Evolutionary conservation across 371 early-diverging fungal genomes (phyloP).

Genomic region (Saksenaea oblongispora): DNA sequence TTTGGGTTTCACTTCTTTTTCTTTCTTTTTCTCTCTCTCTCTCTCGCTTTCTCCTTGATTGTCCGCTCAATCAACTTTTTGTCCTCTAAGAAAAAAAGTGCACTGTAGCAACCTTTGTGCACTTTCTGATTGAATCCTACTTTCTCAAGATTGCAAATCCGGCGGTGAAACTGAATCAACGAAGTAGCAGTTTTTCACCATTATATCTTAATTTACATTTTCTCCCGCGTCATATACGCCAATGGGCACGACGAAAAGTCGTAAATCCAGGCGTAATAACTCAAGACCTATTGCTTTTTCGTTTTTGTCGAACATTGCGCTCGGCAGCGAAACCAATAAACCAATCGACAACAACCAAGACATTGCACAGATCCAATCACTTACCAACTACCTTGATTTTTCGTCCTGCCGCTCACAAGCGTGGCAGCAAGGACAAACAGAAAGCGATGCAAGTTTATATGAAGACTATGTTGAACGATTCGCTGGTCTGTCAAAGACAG

Average conservation of each 20-base stretch:
- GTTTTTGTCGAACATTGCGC: conserved; percentile 48
- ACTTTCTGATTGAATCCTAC: neutral
- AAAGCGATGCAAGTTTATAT: neutral
- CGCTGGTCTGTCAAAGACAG: neutral
- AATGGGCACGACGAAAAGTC: conserved; percentile 63
- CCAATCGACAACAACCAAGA: conserved; percentile 6
- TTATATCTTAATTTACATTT: neutral
- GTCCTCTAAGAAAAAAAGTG: neutral
- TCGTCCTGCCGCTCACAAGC: conserved; percentile 10
- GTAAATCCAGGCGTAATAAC: conserved; percentile 57
- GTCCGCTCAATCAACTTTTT: neutral
- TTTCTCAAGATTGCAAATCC: neutral
- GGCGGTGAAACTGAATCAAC: conserved; percentile 2
- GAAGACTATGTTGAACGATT: neutral
- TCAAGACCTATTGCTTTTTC: conserved; percentile 53
- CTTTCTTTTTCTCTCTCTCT: neutral
- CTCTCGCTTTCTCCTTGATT: neutral
- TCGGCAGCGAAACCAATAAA: conserved; percentile 41
- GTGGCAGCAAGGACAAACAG: conserved; percentile 7
- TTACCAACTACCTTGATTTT: conserved; percentile 3
- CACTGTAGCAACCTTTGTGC: neutral
- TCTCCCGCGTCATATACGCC: conserved; percentile 24
- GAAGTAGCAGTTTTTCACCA: conserved; percentile 1
- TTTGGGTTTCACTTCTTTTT: neutral
- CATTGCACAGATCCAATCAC: conserved; percentile 7